These are phyloP conservation scores for Nigrospora osmanthi DNA, from an alignment of 2,329 filamentous ascomycete genomes.

Conservation along the genomic window DNA sequence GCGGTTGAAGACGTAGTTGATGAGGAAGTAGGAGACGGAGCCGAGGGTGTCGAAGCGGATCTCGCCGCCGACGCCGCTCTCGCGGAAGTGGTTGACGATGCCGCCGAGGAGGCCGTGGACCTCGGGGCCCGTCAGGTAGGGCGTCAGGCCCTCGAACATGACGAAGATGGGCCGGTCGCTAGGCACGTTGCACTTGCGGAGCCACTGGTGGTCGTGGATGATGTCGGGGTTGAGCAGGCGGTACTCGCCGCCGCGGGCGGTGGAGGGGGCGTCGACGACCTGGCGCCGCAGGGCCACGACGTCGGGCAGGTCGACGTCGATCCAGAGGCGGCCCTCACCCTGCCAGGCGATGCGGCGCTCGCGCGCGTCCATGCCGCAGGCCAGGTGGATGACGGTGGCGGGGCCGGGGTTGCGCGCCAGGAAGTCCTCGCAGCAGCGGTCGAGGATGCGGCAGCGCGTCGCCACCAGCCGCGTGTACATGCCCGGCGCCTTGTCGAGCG, in stretches of 20 bases:
- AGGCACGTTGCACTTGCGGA: neutral
- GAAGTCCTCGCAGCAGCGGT: neutral
- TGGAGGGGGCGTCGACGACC: neutral
- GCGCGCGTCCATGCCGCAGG: conserved; percentile 1
- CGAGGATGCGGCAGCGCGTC: neutral
- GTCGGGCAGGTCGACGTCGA: conserved; percentile 1
- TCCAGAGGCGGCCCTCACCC: neutral
- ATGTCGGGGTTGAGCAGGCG: neutral
- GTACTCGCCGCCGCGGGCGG: neutral
- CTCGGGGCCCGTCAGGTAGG: neutral
- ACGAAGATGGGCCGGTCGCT: neutral
- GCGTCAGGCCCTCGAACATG: conserved; percentile 1
- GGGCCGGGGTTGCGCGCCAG: neutral
- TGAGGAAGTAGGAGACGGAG: neutral
- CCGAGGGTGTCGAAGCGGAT: neutral
- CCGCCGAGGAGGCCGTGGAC: neutral
- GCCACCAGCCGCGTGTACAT: neutral
- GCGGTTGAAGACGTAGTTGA: neutral
- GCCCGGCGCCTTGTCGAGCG: neutral
- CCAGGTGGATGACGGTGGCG: conserved; percentile 1
- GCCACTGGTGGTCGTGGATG: neutral
- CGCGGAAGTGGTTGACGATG: neutral
- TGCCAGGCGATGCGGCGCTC: neutral
- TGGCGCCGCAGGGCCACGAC: neutral
- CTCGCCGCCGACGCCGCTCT: neutral